Evolutionary conservation across 495 filamentous ascomycete genomes (phyloP).

Genomic region (Parachaetomium inaequale): DNA sequence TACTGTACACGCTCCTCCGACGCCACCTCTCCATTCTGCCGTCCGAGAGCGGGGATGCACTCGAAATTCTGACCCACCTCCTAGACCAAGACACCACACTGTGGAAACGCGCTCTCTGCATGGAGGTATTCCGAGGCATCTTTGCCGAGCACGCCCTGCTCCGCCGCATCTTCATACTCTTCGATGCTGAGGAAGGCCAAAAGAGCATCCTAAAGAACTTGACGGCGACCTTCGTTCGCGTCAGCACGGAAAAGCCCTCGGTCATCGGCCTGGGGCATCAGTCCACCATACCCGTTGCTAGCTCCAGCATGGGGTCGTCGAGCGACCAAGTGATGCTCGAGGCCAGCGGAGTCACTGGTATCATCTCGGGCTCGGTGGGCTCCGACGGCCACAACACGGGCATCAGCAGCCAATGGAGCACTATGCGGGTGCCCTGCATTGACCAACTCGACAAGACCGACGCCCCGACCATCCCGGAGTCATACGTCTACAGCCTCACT

Average conservation of each 20-base stretch:
- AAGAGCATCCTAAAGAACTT: constrained; percentile 77
- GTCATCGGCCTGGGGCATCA: constrained; percentile 85
- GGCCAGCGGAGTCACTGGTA: constrained; percentile 80
- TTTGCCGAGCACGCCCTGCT: constrained; percentile 75
- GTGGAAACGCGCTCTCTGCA: constrained; percentile 85
- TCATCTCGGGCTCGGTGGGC: constrained; percentile 73
- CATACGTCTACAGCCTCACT: constrained; percentile 88
- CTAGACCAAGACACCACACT: constrained; percentile 75
- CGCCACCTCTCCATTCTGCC: constrained; percentile 70
- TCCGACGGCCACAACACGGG: constrained; percentile 63
- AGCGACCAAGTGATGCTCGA: constrained; percentile 84
- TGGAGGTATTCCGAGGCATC: constrained; percentile 84
- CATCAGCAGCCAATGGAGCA: constrained; percentile 88
- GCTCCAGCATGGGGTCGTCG: constrained; percentile 39
- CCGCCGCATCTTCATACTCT: constrained; percentile 74
- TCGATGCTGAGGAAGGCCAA: constrained; percentile 67
- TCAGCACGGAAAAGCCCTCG: constrained; percentile 84
- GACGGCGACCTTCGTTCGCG: constrained; percentile 75
- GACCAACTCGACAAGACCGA: constrained; percentile 93
- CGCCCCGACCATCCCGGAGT: constrained; percentile 76
- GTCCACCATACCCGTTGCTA: constrained; percentile 66
- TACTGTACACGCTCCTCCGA: constrained; percentile 74
- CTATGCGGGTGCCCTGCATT: constrained; percentile 80
- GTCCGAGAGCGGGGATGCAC: constrained; percentile 77
- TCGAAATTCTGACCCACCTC: constrained; percentile 81